These are phyloP conservation scores for Beta vulgaris DNA, from an alignment of 148 eudicot species.

Conservation along the genomic window DNA sequence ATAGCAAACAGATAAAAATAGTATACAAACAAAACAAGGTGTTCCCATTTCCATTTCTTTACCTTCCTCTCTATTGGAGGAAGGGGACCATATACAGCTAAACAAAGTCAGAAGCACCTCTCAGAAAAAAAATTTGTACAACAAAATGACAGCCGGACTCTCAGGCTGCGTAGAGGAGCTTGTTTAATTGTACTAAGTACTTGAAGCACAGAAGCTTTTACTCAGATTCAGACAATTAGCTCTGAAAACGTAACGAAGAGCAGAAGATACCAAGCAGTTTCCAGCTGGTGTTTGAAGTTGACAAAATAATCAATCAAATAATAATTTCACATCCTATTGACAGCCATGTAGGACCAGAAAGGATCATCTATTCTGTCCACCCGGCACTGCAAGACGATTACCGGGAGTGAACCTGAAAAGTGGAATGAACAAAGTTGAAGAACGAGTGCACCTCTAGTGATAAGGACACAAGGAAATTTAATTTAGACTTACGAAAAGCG, in stretches of 20 bases:
- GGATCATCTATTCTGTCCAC: constrained; percentile 39
- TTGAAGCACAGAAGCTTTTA: constrained; percentile 21
- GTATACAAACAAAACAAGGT: constrained; percentile 24
- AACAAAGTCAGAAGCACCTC: constrained; percentile 23
- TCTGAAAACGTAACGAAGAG: constrained; percentile 8
- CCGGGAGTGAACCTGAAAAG: constrained; percentile 63
- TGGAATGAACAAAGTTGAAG: constrained; percentile 14
- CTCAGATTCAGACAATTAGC: constrained; percentile 18
- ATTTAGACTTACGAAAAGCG: constrained; percentile 60
- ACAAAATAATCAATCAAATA: constrained; percentile 18
- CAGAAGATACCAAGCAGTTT: constrained; percentile 20
- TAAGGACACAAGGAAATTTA: neutral
- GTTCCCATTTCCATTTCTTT: neutral
- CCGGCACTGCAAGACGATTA: constrained; percentile 44
- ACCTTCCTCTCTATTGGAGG: constrained; percentile 4
- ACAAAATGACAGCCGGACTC: constrained; percentile 23
- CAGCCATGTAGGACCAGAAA: constrained; percentile 2
- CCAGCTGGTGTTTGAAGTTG: constrained; percentile 25
- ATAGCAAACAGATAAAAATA: constrained; percentile 1
- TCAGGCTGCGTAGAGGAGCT: constrained; percentile 30
- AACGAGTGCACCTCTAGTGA: neutral
- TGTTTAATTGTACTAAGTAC: constrained; percentile 21
- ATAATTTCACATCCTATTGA: constrained; percentile 2
- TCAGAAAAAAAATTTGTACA: constrained; percentile 21
- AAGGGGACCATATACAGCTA: constrained; percentile 31